Evolutionary conservation across 805 yeast genomes (phyloP).

Genomic region (Candida parachauliodes): DNA sequence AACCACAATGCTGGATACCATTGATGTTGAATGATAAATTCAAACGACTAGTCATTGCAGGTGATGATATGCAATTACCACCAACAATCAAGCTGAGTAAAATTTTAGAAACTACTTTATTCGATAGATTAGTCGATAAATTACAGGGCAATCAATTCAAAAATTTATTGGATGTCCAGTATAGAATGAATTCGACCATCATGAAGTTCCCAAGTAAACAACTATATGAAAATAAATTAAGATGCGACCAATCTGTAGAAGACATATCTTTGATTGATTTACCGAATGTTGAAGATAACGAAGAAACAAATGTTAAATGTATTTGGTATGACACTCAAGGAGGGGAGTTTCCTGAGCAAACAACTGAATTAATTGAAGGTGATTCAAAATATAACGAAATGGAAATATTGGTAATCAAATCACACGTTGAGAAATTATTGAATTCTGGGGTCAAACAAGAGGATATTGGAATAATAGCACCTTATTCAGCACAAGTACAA

Average conservation of each 20-base stretch:
- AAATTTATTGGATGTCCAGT: slow-evolving; percentile 69
- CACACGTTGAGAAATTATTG: slow-evolving; percentile 53
- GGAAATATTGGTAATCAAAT: slow-evolving; percentile 61
- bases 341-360: slow-evolving; percentile 68
- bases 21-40: slow-evolving; percentile 58
- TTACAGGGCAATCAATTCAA: slow-evolving; percentile 44
- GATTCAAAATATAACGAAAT: slow-evolving; percentile 71
- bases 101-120: slow-evolving; percentile 63
- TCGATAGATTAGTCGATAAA: slow-evolving; percentile 65
- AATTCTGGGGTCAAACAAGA: slow-evolving; percentile 48
- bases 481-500: slow-evolving; percentile 85
- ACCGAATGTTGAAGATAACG: slow-evolving; percentile 39
- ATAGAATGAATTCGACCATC: slow-evolving; percentile 77
- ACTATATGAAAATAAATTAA: slow-evolving; percentile 60
- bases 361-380: slow-evolving; percentile 22
- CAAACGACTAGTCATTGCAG: slow-evolving; percentile 72
- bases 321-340: slow-evolving; percentile 95
- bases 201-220: slow-evolving; percentile 73
- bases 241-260: slow-evolving; percentile 60
- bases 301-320: slow-evolving; percentile 51
- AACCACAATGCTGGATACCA: slow-evolving; percentile 97
- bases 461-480: slow-evolving; percentile 82
- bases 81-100: slow-evolving; percentile 68
- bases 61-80: slow-evolving; percentile 89
- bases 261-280: slow-evolving; percentile 53